Base-by-base conservation (phyloP, 768 basidiomycete genomes). In the Macrolepiota albuminosa region DNA sequence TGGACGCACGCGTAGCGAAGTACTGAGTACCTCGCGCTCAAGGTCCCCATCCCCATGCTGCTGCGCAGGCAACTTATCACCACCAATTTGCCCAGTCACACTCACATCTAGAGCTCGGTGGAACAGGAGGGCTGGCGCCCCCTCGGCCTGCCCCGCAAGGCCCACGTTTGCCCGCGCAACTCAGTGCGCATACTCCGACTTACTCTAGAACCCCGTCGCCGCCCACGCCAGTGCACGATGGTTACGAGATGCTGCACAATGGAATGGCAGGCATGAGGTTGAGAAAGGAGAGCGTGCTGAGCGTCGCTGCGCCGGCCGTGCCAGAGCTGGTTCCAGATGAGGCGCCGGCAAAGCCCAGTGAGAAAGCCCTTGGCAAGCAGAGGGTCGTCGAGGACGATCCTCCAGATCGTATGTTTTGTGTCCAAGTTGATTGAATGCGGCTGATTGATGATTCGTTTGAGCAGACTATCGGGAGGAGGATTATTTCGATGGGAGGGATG, bases 361-460 rank as follows among this genome's bases (percentile, higher is more conserved):
- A 83, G 39, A 97, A 95, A 70, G 93, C 94, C 4, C 80, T 95
- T 2, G 94, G 94, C 18, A 97, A 96, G 75, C 81, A 91, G 64
- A 81, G 77, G 65, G 83, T 87, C 16, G 72, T 85, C 9, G 84
- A 83, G 46, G 70, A 72, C 40, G 82, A 84, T 52, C 77, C 76
- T 9, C 60, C 71, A 31, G 82, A 83, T 39, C 73, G 83, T 83
- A 64, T 58, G 83, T 77, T 56, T 43, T 37, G 29, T 29, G 29
- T 49, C 42, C 55, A 43, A 56, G 24, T 34, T 46, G 18, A 45
- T 31, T 21, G 16, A 9, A 40, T 42, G 2, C 3, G 21, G 21
- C 34, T 57, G 8, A 45, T n/a, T 55, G 16, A 29, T 29, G n/a
- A n/a, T 21, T 21, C 21, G 16, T 36, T 54, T 43, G 21, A 21